Conservation (phyloP, 331 rosid species). For the Cucumis variabilis region DNA sequence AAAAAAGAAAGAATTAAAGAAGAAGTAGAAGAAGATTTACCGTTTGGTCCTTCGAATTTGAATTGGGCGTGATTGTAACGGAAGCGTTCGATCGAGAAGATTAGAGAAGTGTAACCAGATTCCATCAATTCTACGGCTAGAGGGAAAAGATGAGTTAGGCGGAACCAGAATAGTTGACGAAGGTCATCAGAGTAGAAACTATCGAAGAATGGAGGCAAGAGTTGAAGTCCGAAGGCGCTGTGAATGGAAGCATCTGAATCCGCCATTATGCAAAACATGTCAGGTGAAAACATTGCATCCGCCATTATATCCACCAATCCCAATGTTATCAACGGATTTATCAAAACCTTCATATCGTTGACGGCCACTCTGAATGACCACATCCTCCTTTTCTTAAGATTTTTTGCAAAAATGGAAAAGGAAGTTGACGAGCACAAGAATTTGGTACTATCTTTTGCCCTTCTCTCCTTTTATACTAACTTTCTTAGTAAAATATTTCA, state of each 20-base stretch:
- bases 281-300: not conserved
- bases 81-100: not conserved
- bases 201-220: not conserved
- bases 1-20: not conserved
- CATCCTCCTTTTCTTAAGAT: too few species aligned
- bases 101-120: not conserved
- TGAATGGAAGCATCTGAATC: not conserved
- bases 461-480: too few species aligned
- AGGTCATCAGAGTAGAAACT: not conserved
- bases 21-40: not conserved
- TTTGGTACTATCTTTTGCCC: too few species aligned
- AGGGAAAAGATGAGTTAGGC: not conserved
- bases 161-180: not conserved
- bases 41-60: not conserved
- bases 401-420: too few species aligned
- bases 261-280: not conserved
- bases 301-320: not conserved
- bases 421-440: too few species aligned
- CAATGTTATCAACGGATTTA: too few species aligned
- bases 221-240: not conserved
- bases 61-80: not conserved
- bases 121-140: not conserved
- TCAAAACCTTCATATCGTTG: too few species aligned
- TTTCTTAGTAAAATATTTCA: too few species aligned
- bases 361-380: too few species aligned